Base-by-base conservation (phyloP, 225 moss, liverwort and hornwort species). In the Pleurozium schreberi region DNA sequence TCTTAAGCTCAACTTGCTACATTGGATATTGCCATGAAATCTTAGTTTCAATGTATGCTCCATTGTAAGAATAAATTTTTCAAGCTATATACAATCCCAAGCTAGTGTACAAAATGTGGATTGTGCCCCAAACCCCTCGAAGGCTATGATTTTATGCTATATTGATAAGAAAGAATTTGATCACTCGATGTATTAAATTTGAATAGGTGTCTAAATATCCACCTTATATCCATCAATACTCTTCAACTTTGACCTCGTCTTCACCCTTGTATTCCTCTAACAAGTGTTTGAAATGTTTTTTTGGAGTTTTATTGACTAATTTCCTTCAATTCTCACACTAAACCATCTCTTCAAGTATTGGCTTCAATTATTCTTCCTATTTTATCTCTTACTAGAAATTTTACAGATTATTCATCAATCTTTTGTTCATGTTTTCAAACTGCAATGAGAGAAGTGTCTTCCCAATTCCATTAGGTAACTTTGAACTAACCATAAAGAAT, bases 401-500 rank as follows among this genome's bases (percentile, higher is more conserved):
- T 26, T 3, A 69, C 8, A 6, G 4, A 22, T 8, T 23, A 10
- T 34, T 67, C 8, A 11, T 8, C 4, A 21, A 30, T 38, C 30
- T 5, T 3, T 30, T 30, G 0, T 0, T 0, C 0, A 27, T 30
- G 4, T 75, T 75, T 71, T 18, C 12, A 75, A 75, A 18, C 33
- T 49, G 11, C 19, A 75, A 33, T 1, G 0, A 0, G 0, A 0
- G n/a, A n/a, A n/a, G n/a, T 8, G 2, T 30, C 13, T 33, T 47
- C 2, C 3, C 18, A 49, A 33, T 33, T 33, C 7, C 4, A 12
- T 4, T 0, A 0, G 4, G 11, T 74, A 47, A 31, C 7, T 74
- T 74, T 74, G 11, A 18, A 47, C 2, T 75, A 20, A 12, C 31
- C 2, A 0, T 1, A 1, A 0, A 4, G 4, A 73, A 47, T 47